Conservation (phyloP, 192 early-diverging fungal species). For the Coemansia reversa region DNA sequence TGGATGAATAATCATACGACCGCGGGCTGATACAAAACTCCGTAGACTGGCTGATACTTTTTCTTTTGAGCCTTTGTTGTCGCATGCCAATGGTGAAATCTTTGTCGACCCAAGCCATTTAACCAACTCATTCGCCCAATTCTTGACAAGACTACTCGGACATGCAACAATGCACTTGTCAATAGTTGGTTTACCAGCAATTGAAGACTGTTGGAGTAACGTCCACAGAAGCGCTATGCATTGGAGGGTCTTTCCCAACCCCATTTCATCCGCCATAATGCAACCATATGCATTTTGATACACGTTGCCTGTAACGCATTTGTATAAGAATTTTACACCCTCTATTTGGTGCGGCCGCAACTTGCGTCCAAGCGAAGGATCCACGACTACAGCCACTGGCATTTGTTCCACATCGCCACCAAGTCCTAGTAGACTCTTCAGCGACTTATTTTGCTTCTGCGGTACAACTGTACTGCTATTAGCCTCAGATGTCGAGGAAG, state of each 20-base stretch:
- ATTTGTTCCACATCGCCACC: conserved; percentile 20
- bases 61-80: conserved; percentile 86
- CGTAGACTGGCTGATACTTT: conserved; percentile 74
- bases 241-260: conserved; percentile 83
- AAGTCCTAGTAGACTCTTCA: conserved; percentile 55
- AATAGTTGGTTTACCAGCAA: conserved; percentile 85
- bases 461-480: conserved; percentile 6
- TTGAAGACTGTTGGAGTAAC: conserved; percentile 85
- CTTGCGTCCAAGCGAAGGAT: conserved; percentile 80
- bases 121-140: conserved; percentile 97
- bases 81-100: conserved; percentile 84
- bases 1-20: conserved; percentile 80
- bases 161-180: conserved; percentile 97
- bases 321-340: conserved; percentile 93
- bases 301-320: conserved; percentile 84
- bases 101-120: conserved; percentile 90
- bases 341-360: conserved; percentile 96
- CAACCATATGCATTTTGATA: conserved; percentile 80
- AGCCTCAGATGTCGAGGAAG: background rate
- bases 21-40: conserved; percentile 80
- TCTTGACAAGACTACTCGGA: conserved; percentile 91
- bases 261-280: conserved; percentile 99
- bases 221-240: conserved; percentile 98
- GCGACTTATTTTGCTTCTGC: conserved; percentile 37
- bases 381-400: conserved; percentile 73